Evolutionary conservation across 2,329 filamentous ascomycete genomes (phyloP).

Genomic region (Talaromyces sp.): DNA sequence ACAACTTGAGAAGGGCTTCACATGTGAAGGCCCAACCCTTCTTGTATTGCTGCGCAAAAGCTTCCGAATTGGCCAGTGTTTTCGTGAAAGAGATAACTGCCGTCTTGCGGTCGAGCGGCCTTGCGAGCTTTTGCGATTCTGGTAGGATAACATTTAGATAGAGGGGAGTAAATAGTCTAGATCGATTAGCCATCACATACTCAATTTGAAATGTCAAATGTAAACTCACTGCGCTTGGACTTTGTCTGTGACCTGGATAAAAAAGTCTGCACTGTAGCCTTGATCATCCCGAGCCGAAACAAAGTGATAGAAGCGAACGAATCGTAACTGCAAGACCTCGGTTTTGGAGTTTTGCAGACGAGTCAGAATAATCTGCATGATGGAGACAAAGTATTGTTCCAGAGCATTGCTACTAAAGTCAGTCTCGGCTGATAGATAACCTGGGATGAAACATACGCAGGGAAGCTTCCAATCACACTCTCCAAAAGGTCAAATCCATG

Average conservation of each 20-base stretch:
- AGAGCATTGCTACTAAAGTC: slow-evolving; percentile 55
- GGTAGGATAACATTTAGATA: slow-evolving; percentile 86
- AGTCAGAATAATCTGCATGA: slow-evolving; percentile 79
- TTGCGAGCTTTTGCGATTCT: slow-evolving; percentile 81
- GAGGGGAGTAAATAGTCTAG: slow-evolving; percentile 72
- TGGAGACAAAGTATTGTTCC: slow-evolving; percentile 73
- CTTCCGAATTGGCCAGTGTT: slow-evolving; percentile 79
- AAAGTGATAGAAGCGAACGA: slow-evolving; percentile 92
- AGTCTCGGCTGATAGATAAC: not conserved
- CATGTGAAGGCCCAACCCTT: slow-evolving; percentile 92
- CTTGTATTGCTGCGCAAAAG: slow-evolving; percentile 77
- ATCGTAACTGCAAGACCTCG: slow-evolving; percentile 80
- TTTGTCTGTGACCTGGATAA: slow-evolving; percentile 78
- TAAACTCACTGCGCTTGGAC: slow-evolving; percentile 65
- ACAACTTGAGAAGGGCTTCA: slow-evolving; percentile 80
- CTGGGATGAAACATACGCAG: slow-evolving; percentile 56
- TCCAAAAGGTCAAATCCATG: slow-evolving; percentile 91
- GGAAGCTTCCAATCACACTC: slow-evolving; percentile 69
- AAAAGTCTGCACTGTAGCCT: slow-evolving; percentile 89
- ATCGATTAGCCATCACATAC: not conserved
- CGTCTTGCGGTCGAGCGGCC: slow-evolving; percentile 86
- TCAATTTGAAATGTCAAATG: not conserved
- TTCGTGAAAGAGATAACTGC: slow-evolving; percentile 93
- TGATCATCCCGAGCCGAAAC: slow-evolving; percentile 75
- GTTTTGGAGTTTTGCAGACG: slow-evolving; percentile 70